Evolutionary conservation across 805 yeast species (phyloP).

Genomic region (Candida corydali): DNA sequence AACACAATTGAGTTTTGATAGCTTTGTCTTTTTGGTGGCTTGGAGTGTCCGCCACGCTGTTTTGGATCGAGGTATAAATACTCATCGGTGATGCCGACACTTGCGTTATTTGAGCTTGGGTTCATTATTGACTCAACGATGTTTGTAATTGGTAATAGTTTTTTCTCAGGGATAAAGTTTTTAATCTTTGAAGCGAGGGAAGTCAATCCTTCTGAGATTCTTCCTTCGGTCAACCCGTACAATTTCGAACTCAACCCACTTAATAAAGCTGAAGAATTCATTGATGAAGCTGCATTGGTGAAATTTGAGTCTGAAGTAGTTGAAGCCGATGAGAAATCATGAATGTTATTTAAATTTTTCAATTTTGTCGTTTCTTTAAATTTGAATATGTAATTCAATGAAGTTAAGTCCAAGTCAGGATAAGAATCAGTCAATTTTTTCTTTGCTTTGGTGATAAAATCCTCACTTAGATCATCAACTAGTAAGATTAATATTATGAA

Average conservation of each 20-base stretch:
- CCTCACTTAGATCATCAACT: conserved; percentile 39
- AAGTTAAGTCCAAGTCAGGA: conserved; percentile 49
- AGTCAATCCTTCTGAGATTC: conserved; percentile 83
- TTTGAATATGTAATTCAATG: conserved; percentile 72
- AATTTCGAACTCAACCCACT: conserved; percentile 72
- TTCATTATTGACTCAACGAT: conserved; percentile 90
- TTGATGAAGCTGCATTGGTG: conserved; percentile 27
- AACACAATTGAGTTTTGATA: conserved; percentile 83
- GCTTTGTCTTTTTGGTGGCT: conserved; percentile 79
- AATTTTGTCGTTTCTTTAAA: conserved; percentile 56
- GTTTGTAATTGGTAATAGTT: conserved; percentile 83
- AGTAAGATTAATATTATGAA: conserved; percentile 71
- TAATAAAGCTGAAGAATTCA: conserved; percentile 54
- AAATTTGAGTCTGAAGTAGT: conserved; percentile 10
- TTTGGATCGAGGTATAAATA: conserved; percentile 89
- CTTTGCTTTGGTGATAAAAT: conserved; percentile 53
- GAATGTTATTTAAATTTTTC: conserved; percentile 18
- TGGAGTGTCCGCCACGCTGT: conserved; percentile 84
- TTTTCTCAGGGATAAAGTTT: conserved; percentile 81
- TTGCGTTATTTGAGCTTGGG: conserved; percentile 61
- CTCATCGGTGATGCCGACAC: conserved; percentile 77
- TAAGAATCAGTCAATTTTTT: conserved; percentile 49
- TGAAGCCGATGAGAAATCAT: conserved; percentile 11
- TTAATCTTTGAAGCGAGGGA: conserved; percentile 84
- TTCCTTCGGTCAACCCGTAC: conserved; percentile 80